These are phyloP conservation scores for Monsonia emarginata DNA, from an alignment of 441 rosid genomes.

Conservation along the genomic window DNA sequence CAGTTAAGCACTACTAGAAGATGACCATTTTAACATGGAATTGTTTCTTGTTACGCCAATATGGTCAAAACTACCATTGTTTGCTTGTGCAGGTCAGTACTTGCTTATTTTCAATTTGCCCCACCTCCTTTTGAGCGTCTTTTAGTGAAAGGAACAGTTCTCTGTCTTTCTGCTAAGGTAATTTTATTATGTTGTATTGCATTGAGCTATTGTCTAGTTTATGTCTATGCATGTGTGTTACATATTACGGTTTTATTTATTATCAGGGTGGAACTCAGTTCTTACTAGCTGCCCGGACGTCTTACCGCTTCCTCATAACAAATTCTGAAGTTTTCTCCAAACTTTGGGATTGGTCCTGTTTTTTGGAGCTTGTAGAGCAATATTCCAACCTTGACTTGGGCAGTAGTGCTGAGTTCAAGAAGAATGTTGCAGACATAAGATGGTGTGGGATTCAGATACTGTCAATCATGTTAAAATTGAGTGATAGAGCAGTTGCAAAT, in stretches of 20 bases:
- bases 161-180: constrained; percentile 38
- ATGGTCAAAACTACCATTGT: not conserved
- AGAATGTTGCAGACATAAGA: constrained; percentile 41
- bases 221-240: not conserved
- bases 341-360: constrained; percentile 90
- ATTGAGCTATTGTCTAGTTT: not conserved
- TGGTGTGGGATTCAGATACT: constrained; percentile 70
- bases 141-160: constrained; percentile 27
- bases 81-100: constrained; percentile 49
- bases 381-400: constrained; percentile 19
- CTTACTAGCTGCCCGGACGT: constrained; percentile 43
- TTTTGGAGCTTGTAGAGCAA: constrained; percentile 49
- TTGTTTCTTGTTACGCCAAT: not conserved
- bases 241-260: constrained; percentile 3
- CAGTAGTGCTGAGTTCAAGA: constrained; percentile 19
- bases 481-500: constrained; percentile 34
- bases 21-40: not conserved
- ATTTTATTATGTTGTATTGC: not conserved
- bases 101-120: constrained; percentile 61
- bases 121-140: constrained; percentile 75
- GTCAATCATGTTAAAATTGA: constrained; percentile 42
- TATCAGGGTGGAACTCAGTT: constrained; percentile 41
- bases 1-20: not conserved
- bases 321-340: constrained; percentile 56
- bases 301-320: constrained; percentile 54